Conservation (phyloP, 2,329 filamentous ascomycete species). For the Stagonosporopsis chrysanthemi region DNA sequence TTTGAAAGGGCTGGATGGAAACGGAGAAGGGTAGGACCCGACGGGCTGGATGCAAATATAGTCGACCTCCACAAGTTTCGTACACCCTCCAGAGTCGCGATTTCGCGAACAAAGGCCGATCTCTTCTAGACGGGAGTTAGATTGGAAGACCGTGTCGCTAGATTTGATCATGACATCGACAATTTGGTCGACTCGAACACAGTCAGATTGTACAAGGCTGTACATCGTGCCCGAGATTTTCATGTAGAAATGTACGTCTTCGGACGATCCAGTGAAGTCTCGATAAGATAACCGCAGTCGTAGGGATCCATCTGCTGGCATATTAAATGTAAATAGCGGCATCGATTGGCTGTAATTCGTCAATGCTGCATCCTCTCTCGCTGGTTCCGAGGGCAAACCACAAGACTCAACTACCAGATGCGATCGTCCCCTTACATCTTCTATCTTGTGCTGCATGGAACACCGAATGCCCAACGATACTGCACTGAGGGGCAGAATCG, state of each 20-base stretch:
- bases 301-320: slow-evolving; percentile 38
- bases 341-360: slow-evolving; percentile 23
- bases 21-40: neutral
- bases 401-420: slow-evolving; percentile 30
- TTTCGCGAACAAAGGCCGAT: slow-evolving; percentile 33
- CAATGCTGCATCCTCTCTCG: neutral
- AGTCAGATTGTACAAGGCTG: neutral
- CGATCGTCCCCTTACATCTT: slow-evolving; percentile 13
- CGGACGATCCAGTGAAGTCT: neutral
- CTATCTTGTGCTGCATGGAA: slow-evolving; percentile 25
- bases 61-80: slow-evolving; percentile 31
- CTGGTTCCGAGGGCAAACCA: neutral
- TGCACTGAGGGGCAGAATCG: slow-evolving; percentile 37
- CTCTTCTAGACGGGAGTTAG: slow-evolving; percentile 28
- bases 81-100: neutral
- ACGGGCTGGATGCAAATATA: slow-evolving; percentile 17
- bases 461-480: slow-evolving; percentile 6
- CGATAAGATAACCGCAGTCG: slow-evolving; percentile 25
- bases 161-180: neutral
- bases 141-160: neutral
- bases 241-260: slow-evolving; percentile 4
- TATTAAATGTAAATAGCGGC: slow-evolving; percentile 45
- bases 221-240: slow-evolving; percentile 3
- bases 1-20: neutral
- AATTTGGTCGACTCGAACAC: neutral